Conservation (phyloP, 768 basidiomycete species). For the Xanthoconium purpureum region DNA sequence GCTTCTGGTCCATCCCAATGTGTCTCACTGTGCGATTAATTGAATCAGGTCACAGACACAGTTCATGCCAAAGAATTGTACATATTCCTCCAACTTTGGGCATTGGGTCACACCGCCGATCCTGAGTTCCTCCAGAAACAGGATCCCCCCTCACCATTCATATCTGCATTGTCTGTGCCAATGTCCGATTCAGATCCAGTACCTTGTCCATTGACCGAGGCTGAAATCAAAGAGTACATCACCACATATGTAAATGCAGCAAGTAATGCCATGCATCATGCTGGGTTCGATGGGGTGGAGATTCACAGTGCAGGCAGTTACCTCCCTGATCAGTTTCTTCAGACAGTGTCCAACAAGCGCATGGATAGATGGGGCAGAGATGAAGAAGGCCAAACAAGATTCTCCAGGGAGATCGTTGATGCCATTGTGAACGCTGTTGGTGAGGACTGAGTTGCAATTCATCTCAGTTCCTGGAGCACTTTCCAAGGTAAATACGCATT, state of each 20-base stretch:
- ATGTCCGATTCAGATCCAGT: neutral
- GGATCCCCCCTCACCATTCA: neutral
- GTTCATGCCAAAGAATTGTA: constrained; percentile 53
- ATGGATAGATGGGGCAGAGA: too few relatives aligned
- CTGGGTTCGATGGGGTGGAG: neutral
- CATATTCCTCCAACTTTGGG: neutral
- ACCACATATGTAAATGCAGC: neutral
- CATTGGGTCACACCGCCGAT: neutral
- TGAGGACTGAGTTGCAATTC: neutral
- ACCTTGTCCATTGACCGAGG: neutral
- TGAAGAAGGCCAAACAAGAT: neutral
- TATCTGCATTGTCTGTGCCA: neutral
- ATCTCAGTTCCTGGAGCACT: too few relatives aligned
- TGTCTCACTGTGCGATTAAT: too few relatives aligned
- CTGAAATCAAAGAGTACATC: neutral
- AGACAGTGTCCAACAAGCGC: too few relatives aligned
- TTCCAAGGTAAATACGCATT: neutral
- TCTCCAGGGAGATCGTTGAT: too few relatives aligned
- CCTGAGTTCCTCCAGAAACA: neutral
- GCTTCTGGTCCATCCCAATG: too few relatives aligned
- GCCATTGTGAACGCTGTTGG: neutral
- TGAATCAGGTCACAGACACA: constrained; percentile 12
- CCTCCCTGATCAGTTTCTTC: too few relatives aligned
- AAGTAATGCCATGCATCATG: neutral
- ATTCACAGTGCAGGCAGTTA: neutral